Percentiles rank a stretch among this genome's conserved stretches.
Conservation (phyloP, 2,329 filamentous ascomycete species). For the Bipolaris victoriae region DNA sequence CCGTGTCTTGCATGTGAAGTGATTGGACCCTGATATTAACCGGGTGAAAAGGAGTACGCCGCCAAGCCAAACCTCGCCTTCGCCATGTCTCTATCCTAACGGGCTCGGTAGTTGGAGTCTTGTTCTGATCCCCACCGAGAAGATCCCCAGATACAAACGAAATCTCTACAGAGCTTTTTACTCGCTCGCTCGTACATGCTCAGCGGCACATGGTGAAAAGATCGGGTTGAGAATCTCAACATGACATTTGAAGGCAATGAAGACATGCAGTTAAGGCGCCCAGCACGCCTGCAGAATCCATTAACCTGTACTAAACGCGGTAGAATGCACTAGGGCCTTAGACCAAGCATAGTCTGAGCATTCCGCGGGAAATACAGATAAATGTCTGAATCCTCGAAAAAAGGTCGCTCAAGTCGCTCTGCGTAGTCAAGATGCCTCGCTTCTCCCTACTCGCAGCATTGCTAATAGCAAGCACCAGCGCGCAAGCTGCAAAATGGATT, state of each 20-base stretch:
- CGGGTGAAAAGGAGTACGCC: constrained; percentile 12
- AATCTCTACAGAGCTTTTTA: too few relatives aligned
- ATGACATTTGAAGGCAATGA: constrained; percentile 8
- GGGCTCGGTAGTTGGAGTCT: constrained; percentile 6
- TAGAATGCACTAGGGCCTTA: constrained; percentile 5
- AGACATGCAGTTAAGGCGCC: constrained; percentile 9
- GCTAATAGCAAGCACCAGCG: constrained; percentile 26
- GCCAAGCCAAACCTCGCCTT: not conserved
- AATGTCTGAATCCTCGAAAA: constrained; percentile 7
- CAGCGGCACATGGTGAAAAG: not conserved
- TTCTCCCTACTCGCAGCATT: constrained; percentile 27
- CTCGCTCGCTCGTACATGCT: constrained; percentile 1
- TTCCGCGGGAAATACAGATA: constrained; percentile 6
- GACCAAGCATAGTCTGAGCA: not conserved
- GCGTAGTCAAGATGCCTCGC: constrained; percentile 31
- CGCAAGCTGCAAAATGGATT: constrained; percentile 32
- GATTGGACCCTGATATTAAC: constrained; percentile 3
- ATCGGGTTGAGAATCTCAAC: not conserved
- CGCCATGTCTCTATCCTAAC: not conserved
- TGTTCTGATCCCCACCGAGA: not conserved
- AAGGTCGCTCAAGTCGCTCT: not conserved
- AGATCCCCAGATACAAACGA: not conserved
- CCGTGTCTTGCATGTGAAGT: not conserved
- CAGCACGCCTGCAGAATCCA: constrained; percentile 6
- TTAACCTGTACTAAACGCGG: not conserved